These are phyloP conservation scores for Sclerotinia spermophila DNA, from an alignment of 2,329 filamentous ascomycete species.

Conservation along the genomic window DNA sequence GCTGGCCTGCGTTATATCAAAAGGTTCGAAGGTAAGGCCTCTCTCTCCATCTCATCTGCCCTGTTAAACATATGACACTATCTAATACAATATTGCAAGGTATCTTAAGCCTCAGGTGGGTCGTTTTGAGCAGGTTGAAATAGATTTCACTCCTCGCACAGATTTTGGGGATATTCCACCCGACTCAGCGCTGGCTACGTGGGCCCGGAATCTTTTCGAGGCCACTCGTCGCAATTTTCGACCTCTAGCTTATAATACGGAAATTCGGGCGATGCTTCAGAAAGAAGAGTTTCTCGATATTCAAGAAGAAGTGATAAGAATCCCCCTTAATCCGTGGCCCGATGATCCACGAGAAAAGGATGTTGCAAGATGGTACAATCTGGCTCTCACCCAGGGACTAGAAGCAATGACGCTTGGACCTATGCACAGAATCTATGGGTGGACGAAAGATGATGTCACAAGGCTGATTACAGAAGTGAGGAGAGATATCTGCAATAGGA, in stretches of 20 bases:
- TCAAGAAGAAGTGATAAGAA: constrained; percentile 61
- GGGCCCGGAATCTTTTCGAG: constrained; percentile 65
- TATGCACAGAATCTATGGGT: constrained; percentile 62
- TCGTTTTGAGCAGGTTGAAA: constrained; percentile 81
- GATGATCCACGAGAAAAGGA: constrained; percentile 60
- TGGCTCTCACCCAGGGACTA: constrained; percentile 69
- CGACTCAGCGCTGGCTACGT: constrained; percentile 58
- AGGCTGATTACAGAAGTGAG: constrained; percentile 60
- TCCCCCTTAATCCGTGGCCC: constrained; percentile 74
- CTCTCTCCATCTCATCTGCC: neutral
- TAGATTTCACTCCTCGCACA: constrained; percentile 74
- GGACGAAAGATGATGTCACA: constrained; percentile 59
- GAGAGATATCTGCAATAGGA: constrained; percentile 64
- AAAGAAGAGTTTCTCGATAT: constrained; percentile 77
- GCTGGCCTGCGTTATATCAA: constrained; percentile 71
- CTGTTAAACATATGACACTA: neutral
- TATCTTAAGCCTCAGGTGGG: constrained; percentile 70
- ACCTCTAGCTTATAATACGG: constrained; percentile 62
- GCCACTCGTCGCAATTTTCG: constrained; percentile 64
- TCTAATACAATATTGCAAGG: constrained; percentile 42
- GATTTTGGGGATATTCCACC: constrained; percentile 60
- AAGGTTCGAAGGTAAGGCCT: constrained; percentile 61
- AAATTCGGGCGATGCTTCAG: constrained; percentile 58
- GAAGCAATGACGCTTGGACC: constrained; percentile 71
- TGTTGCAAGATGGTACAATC: constrained; percentile 79